phyloP scores from a whole-genome alignment of 2,329 filamentous ascomycete species.

The Cladosporium sp. region DNA sequence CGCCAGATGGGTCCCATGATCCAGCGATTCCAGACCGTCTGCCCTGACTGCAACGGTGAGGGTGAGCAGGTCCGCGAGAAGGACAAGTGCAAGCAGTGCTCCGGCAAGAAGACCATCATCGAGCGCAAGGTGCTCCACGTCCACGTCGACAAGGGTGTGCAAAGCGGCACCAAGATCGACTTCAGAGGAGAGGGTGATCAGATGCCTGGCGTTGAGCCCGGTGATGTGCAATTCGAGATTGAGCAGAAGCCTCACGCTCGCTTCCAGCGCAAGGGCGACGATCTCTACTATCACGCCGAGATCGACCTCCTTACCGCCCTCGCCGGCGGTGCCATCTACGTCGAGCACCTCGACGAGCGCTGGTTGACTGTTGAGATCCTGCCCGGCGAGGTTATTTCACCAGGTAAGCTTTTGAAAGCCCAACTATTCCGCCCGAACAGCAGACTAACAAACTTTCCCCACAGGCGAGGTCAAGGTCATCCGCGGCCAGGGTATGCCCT shows the following conservation, averaged over 20 bases:
- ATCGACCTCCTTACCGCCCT: conserved; percentile 95
- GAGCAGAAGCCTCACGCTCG: conserved; percentile 97
- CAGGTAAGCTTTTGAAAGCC: conserved; percentile 61
- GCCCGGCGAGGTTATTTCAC: conserved; percentile 90
- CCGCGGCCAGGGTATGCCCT: conserved; percentile 96
- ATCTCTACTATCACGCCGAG: conserved; percentile 91
- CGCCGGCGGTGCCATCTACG: conserved; percentile 83
- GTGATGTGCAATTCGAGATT: conserved; percentile 97
- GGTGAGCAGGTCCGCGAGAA: conserved; percentile 96
- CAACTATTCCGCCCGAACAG: conserved; percentile 13
- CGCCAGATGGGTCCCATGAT: conserved; percentile 99
- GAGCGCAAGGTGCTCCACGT: conserved; percentile 98
- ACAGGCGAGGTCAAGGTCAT: conserved; percentile 89
- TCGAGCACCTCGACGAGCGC: conserved; percentile 96
- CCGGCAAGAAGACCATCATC: conserved; percentile 95
- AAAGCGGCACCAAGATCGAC: conserved; percentile 92
- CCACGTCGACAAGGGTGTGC: conserved; percentile 92
- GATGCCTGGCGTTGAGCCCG: conserved; percentile 85
- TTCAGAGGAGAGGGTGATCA: conserved; percentile 97
- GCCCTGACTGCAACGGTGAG: conserved; percentile 96
- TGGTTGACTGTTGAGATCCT: conserved; percentile 93
- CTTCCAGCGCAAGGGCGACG: conserved; percentile 95
- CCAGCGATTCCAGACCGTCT: conserved; percentile 98
- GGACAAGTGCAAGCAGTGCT: conserved; percentile 95
- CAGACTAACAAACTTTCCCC: neutral